Evolutionary conservation across 768 basidiomycete genomes (phyloP), one percentile per base, ranked within the genome.

Genomic region (Phlegmacium glaucopus): DNA sequence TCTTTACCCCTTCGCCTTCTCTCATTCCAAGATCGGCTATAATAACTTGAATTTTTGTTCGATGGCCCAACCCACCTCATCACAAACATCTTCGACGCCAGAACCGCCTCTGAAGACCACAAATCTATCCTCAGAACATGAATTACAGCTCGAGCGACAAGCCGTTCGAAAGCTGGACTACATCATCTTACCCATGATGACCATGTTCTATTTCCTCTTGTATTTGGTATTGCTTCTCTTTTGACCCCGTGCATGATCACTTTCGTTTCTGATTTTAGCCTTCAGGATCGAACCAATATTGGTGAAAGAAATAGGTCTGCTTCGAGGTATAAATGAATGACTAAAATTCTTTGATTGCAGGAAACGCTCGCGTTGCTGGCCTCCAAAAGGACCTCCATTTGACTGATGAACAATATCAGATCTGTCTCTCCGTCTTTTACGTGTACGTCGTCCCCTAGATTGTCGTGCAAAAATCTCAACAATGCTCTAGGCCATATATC

Each of bases 281-380:
- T 37, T 1, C 42, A 69, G 68, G 69, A 66, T 49, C 65, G 66
- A 28, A 50, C 65, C 16, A 69, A 69, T 42, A 66, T 69, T 27
- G 68, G 68, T 65, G 22, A 22, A 42, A 38, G 7, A 22, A 40
- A 13, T 16, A 12, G 15, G 22, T 22, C n/a, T 22, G 22, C 22
- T 22, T 2, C 5, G 22, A 22, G 22, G 22, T n/a, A n/a, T n/a
- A n/a, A 5, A 5, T 22, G 22, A 22, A 22, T 5, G 5, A n/a
- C 6, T 34, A n/a, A 34, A 11, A 3, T 34, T 6, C 2, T 22
- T 22, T 5, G 22, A 22, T 22, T 34, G 6, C 60, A 67, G 68
- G 71, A 32, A 78, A 78, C 51, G 78, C 76, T 8, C 66, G 72
- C 10, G 67, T 78, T 4, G 77, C 76, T 13, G 78, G 78, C 29